These are phyloP conservation scores for Achaetomiella virescens DNA, from an alignment of 495 filamentous ascomycete genomes.

Conservation along the genomic window DNA sequence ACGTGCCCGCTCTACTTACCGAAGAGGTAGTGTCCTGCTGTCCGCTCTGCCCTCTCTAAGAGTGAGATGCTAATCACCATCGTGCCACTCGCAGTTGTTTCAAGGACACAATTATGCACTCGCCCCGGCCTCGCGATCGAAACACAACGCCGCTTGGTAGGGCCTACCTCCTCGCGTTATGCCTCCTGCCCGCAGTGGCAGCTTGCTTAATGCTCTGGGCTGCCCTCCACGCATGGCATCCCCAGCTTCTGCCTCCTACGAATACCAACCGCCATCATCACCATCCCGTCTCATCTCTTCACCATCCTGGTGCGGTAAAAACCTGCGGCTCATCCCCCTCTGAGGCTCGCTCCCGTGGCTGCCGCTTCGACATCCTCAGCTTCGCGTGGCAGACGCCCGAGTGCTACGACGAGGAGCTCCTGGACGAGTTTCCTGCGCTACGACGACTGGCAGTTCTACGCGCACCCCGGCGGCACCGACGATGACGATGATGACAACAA, in stretches of 20 bases:
- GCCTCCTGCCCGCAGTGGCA: background rate
- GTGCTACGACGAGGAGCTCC: conserved; percentile 22
- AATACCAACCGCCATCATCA: background rate
- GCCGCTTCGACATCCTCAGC: conserved; percentile 28
- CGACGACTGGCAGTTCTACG: conserved; percentile 14
- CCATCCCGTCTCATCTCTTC: too few species aligned
- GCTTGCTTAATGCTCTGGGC: background rate
- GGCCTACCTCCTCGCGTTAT: background rate
- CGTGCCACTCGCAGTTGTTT: too few species aligned
- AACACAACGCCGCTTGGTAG: background rate
- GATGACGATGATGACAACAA: too few species aligned
- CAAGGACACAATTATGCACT: too few species aligned
- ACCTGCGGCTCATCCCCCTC: conserved; percentile 21
- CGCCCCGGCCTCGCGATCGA: background rate
- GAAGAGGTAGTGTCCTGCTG: too few species aligned
- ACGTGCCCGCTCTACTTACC: too few species aligned
- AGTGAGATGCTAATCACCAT: too few species aligned
- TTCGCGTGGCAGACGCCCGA: conserved; percentile 27
- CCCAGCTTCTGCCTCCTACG: background rate
- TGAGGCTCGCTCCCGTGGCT: conserved; percentile 20
- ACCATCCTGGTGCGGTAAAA: too few species aligned
- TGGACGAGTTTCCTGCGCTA: conserved; percentile 10
- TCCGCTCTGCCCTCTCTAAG: too few species aligned
- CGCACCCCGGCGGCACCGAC: conserved; percentile 2
- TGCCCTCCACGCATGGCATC: background rate